These are phyloP conservation scores for Linanthus parryae DNA, from an alignment of 148 eudicot species.

Conservation along the genomic window DNA sequence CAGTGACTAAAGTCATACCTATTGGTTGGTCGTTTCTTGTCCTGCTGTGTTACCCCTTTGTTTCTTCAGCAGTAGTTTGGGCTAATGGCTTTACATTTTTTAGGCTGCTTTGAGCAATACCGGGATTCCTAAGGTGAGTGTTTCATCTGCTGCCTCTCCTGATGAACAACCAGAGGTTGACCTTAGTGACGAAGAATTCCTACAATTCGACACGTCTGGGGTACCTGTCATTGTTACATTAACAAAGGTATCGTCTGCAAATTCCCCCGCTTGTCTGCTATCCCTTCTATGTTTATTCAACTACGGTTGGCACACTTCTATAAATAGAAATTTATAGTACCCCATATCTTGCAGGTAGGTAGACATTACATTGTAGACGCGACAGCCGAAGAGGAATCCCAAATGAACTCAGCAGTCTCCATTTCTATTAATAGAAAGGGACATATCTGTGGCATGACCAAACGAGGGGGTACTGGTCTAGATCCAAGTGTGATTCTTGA, in stretches of 20 bases:
- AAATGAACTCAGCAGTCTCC: constrained; percentile 87
- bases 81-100: not conserved
- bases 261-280: too few relatives aligned
- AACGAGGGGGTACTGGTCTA: constrained; percentile 81
- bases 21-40: too few relatives aligned
- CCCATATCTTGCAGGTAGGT: constrained; percentile 48
- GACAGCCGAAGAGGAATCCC: constrained; percentile 83
- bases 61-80: too few relatives aligned
- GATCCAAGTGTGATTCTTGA: constrained; percentile 87
- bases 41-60: too few relatives aligned
- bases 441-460: constrained; percentile 68
- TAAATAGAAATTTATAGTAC: too few relatives aligned
- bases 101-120: constrained; percentile 93
- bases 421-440: constrained; percentile 67
- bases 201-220: constrained; percentile 73
- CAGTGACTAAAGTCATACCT: too few relatives aligned
- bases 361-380: constrained; percentile 91
- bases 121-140: constrained; percentile 69
- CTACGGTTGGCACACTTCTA: not conserved
- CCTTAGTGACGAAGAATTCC: constrained; percentile 88
- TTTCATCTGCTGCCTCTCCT: constrained; percentile 52
- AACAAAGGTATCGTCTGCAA: too few relatives aligned
- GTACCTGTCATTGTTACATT: constrained; percentile 83
- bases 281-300: not conserved
- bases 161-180: constrained; percentile 85